Base-by-base conservation (phyloP, 257 asterid genomes). In the Nicotiana undulata region DNA sequence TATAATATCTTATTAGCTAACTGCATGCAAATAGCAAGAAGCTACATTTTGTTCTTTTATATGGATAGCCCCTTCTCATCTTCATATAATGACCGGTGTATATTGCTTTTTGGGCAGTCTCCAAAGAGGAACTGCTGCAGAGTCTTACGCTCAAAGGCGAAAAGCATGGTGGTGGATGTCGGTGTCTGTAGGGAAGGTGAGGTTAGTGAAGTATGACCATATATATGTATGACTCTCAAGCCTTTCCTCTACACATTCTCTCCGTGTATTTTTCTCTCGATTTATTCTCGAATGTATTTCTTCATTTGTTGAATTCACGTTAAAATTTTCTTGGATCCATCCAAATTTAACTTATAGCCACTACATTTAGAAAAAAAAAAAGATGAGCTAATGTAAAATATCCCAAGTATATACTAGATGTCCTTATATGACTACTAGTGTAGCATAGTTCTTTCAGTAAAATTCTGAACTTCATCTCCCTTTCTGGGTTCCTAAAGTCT, bases 61-160 rank as follows among this genome's bases (percentile, higher is more conserved):
- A 18, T 63, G 26, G 10, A 6, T 32, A 3, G 24, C 8, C 34
- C 49, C 28, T 20, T 29, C 44, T 6, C 76, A 3, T 78, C 3
- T 63, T 5, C 2, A 60, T 74, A 31, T 81, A 52, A 53, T 63
- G 29, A 51, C 75, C 40, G 61, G 66, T 29, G 17, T 81, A 60
- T 31, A n/a, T 49, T 66, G 60, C 56, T 56, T 80, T 80, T 32
- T 60, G 15, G 77, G 81, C 92, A 94, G 98, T 91, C 97, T 40
- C 94, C 96, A 0, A 89, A 97, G 89, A 90, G 98, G 85, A 93
- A 91, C 63, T 94, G 98, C 79, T 94, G 98, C 90, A 85, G 92
- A 85, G 86, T 91, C 61, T 6, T 86, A 18, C 84, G 87, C 53
- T 85, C 92, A 6, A 83, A 79, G 80, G 85, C 77, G 75, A 80